These are phyloP conservation scores for Poterioochromonas sp. DNA, from an alignment of 352 stramenopile genomes.

Conservation along the genomic window DNA sequence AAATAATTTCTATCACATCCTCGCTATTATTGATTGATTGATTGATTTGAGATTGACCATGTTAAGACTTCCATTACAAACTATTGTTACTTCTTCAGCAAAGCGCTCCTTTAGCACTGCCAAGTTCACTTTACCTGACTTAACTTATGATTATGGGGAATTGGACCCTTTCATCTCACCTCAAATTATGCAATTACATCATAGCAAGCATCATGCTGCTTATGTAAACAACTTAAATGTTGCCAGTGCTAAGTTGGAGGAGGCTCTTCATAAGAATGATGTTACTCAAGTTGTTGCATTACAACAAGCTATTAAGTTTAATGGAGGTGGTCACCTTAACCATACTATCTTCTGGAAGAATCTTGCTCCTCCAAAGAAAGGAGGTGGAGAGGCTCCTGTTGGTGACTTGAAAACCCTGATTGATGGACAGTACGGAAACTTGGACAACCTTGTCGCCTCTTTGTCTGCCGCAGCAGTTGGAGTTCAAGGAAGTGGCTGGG, in stretches of 20 bases:
- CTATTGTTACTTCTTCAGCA: no score
- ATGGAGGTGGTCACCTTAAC: slow-evolving; percentile 95
- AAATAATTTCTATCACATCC: no score
- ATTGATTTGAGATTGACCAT: no score
- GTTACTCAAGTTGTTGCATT: slow-evolving; percentile 77
- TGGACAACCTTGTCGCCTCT: slow-evolving; percentile 77
- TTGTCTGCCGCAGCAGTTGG: slow-evolving; percentile 66
- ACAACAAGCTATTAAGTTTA: slow-evolving; percentile 88
- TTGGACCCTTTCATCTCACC: slow-evolving; percentile 72
- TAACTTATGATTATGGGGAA: slow-evolving; percentile 69
- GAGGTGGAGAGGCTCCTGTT: slow-evolving; percentile 63
- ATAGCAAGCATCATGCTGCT: slow-evolving; percentile 90
- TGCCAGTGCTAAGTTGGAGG: slow-evolving; percentile 80
- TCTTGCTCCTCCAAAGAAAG: slow-evolving; percentile 57
- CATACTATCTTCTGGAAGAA: slow-evolving; percentile 99
- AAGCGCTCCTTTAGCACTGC: no score
- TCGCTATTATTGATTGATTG: no score
- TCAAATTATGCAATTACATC: slow-evolving; percentile 84
- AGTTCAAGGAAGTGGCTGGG: slow-evolving; percentile 93
- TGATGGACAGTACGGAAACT: slow-evolving; percentile 74
- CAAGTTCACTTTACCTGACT: slow-evolving; percentile 59
- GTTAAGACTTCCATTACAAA: no score
- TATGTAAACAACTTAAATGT: slow-evolving; percentile 93
- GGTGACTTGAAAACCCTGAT: slow-evolving; percentile 76
- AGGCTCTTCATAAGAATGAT: slow-evolving; percentile 70